Base-by-base conservation (phyloP, 352 stramenopile genomes). In the Globisporangium okanoganense region DNA sequence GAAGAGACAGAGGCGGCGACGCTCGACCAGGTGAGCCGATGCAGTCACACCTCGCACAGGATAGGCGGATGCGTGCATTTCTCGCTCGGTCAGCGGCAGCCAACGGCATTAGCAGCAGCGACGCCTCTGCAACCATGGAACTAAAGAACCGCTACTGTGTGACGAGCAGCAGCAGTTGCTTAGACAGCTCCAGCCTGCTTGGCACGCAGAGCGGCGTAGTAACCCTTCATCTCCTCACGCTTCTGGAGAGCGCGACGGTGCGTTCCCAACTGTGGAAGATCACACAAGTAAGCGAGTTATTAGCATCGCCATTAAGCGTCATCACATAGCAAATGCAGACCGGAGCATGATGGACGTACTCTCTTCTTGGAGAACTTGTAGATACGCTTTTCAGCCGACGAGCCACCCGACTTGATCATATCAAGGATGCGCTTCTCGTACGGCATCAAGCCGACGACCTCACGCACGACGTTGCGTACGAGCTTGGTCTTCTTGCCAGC, bases 371-470 rank as follows among this genome's bases (percentile, higher is more conserved):
- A 97, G 79, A 98, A 99, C 90, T 99, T 99, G 95, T 99, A 99
- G 81, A 99, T 96, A 75, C 96, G 92, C 93, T 99, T 99, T 70
- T 99, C 97, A 49, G 95, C 94, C 66, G 91, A 96, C 70, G 88
- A 97, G 73, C 96, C 96, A 67, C 95, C 94, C 64, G 92, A 98
- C 94, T 99, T 99, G 91, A 99, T 99, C 95, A 99, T 99, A 93
- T 99, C 97, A 67, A 99, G 90, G 72, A 99, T 98, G 71, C 97
- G 88, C 78, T 99, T 98, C 83, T 99, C 97, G 79, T 99, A 99
- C 47, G 97, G 97, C 80, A 98, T 96, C 45, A 99, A 78, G 65
- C 97, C 97, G 38, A 97, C 95, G 64, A 99, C 97, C 78, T 99
- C 97, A 72, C 95, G 92, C 57, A 98, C 88, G 73, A 99, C 95